Base-by-base conservation (phyloP, 352 stramenopile species). In the Pythium myriotylum region DNA sequence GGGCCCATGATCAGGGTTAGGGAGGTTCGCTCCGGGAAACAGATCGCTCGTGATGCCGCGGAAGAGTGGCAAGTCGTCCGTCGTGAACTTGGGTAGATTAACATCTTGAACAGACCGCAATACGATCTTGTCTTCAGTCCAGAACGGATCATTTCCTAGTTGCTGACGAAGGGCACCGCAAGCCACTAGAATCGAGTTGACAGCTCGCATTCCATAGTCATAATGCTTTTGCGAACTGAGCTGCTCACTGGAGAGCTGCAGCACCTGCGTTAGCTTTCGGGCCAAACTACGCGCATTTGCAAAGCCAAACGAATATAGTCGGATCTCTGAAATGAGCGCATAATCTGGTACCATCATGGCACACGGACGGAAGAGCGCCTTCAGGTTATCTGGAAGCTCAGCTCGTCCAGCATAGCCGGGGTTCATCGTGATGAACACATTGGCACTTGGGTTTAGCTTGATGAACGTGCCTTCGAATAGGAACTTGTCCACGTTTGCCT, bases 201-300 rank as follows among this genome's bases (percentile, higher is more conserved):
- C 92, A 6, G 95, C 95, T 32, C 94, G 83, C 92, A 98, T 98
- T 32, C 94, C 94, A 64, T 98, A 98, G 73, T 98, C 94, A 60
- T 98, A 98, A 68, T 98, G 94, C 39, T 96, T 97, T 60, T 98
- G 94, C 0, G 84, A 96, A 41, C 85, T 97, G 12, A 98, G 71
- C 62, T 98, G 94, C 60, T 98, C 92, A 5, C 88, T 96, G 27
- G 86, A 97, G 3, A 98, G 72, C 72, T 98, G 92, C 23, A 98
- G 77, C 23, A 97, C 91, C 42, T 97, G 89, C 5, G 97, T 97
- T 50, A 98, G 83, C 56, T 98, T 98, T 9, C 93, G 89, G 0
- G 92, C 91, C 13, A 97, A 96, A 46, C 78, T 90, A 8, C 86
- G 82, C 0, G 85, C 92, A 57, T 97, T 83, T 5, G 89, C 78